Evolutionary conservation across 306 rosid species (phyloP).

Genomic region (Vigna trinervia): DNA sequence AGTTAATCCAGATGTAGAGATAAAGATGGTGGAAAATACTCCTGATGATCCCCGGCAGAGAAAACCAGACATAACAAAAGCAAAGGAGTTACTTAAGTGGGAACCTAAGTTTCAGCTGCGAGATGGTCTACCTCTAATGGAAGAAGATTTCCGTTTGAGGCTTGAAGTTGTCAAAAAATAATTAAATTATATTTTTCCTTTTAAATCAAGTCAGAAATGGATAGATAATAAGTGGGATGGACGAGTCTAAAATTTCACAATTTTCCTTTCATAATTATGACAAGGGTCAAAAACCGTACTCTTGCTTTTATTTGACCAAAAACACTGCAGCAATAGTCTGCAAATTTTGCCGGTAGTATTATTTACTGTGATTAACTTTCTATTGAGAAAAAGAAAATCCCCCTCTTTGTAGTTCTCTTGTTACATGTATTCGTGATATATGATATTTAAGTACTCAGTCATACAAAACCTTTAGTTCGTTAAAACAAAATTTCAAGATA

Average conservation of each 20-base stretch:
- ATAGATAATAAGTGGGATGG: constrained; percentile 39
- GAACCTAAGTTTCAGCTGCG: constrained; percentile 68
- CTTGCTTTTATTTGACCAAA: constrained; percentile 28
- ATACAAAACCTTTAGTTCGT: too few species aligned
- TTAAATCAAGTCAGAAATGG: constrained; percentile 14
- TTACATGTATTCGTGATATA: neutral
- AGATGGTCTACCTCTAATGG: constrained; percentile 86
- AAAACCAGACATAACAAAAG: constrained; percentile 81
- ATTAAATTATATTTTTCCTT: constrained; percentile 34
- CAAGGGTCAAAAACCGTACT: constrained; percentile 4
- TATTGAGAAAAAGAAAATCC: neutral
- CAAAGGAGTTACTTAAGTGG: constrained; percentile 76
- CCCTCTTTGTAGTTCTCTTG: constrained; percentile 5
- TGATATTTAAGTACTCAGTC: constrained; percentile 3
- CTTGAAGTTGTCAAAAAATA: constrained; percentile 57
- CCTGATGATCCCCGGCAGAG: constrained; percentile 90
- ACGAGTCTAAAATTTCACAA: constrained; percentile 6
- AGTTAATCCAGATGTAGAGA: constrained; percentile 70
- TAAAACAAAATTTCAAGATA: too few species aligned
- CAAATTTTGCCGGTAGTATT: constrained; percentile 38
- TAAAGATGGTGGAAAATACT: constrained; percentile 79
- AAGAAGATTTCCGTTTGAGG: constrained; percentile 82
- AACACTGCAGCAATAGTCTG: constrained; percentile 15
- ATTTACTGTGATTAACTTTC: constrained; percentile 12
- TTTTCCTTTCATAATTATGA: constrained; percentile 37